phyloP scores from a whole-genome alignment of 1,139 yeast genomes.

The Candida sanyaensis region DNA sequence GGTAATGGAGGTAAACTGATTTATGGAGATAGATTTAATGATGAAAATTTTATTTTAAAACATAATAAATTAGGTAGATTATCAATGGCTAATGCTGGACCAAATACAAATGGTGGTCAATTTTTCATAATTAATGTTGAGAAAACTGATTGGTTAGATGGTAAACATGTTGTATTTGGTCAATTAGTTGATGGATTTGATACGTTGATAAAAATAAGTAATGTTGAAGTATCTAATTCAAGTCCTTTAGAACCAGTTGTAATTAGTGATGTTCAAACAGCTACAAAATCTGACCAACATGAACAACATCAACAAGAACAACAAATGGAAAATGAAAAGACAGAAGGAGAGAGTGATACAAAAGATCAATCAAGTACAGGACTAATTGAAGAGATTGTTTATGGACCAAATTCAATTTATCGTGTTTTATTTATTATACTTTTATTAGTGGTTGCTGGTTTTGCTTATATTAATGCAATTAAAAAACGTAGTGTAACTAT shows the following conservation, averaged over 20 bases:
- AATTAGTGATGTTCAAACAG: slow-evolving; percentile 23
- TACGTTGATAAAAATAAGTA: slow-evolving; percentile 38
- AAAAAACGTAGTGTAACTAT: slow-evolving; percentile 21
- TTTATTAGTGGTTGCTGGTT: slow-evolving; percentile 18
- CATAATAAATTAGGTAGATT: slow-evolving; percentile 42
- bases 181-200: slow-evolving; percentile 47
- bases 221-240: slow-evolving; percentile 35
- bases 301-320: not conserved
- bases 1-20: slow-evolving; percentile 37
- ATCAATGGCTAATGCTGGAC: slow-evolving; percentile 46
- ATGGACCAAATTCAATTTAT: slow-evolving; percentile 13
- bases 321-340: slow-evolving; percentile 1
- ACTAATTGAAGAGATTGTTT: slow-evolving; percentile 11
- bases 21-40: slow-evolving; percentile 33
- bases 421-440: slow-evolving; percentile 19
- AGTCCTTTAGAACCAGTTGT: slow-evolving; percentile 37
- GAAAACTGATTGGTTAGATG: slow-evolving; percentile 44
- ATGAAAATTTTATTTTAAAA: slow-evolving; percentile 36
- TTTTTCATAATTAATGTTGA: slow-evolving; percentile 40
- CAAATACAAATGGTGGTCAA: slow-evolving; percentile 44
- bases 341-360: slow-evolving; percentile 8
- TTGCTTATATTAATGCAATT: slow-evolving; percentile 19
- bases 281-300: slow-evolving; percentile 2
- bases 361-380: slow-evolving; percentile 9
- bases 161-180: slow-evolving; percentile 60